Percentiles rank a stretch among this genome's conserved stretches.
Evolutionary conservation across 257 asterid species (phyloP).

Genomic region (Penstemon eatonii): DNA sequence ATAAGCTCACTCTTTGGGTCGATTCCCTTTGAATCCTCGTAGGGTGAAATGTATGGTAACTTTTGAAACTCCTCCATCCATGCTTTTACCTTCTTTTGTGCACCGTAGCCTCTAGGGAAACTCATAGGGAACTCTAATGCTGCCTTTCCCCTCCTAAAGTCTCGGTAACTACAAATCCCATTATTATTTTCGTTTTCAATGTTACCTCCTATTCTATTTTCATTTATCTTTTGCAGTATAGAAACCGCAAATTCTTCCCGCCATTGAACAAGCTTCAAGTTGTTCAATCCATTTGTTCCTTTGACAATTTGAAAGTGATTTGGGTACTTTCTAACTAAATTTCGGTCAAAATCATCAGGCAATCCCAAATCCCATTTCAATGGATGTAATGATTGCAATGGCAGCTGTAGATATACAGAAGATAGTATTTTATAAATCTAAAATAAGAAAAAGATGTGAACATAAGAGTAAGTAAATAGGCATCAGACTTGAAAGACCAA

Average conservation of each 20-base stretch:
- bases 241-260: constrained; percentile 70
- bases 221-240: constrained; percentile 70
- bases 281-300: constrained; percentile 58
- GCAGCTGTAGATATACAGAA: constrained; percentile 51
- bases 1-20: constrained; percentile 85
- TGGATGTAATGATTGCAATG: constrained; percentile 63
- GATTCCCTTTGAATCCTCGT: constrained; percentile 75
- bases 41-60: constrained; percentile 91
- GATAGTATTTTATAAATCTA: background rate
- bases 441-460: background rate
- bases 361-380: constrained; percentile 93
- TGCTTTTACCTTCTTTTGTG: constrained; percentile 81
- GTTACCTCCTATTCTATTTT: constrained; percentile 37
- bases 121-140: constrained; percentile 87
- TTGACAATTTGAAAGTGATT: constrained; percentile 65
- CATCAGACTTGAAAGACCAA: background rate
- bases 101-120: constrained; percentile 93
- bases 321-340: constrained; percentile 52
- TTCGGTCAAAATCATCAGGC: constrained; percentile 78
- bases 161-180: constrained; percentile 41
- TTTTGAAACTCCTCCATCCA: constrained; percentile 99
- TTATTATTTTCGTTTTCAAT: constrained; percentile 13
- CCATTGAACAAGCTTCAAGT: constrained; percentile 72
- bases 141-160: constrained; percentile 76
- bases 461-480: background rate